phyloP scores from a whole-genome alignment of 495 filamentous ascomycete genomes.

The Lepraria neglecta region DNA sequence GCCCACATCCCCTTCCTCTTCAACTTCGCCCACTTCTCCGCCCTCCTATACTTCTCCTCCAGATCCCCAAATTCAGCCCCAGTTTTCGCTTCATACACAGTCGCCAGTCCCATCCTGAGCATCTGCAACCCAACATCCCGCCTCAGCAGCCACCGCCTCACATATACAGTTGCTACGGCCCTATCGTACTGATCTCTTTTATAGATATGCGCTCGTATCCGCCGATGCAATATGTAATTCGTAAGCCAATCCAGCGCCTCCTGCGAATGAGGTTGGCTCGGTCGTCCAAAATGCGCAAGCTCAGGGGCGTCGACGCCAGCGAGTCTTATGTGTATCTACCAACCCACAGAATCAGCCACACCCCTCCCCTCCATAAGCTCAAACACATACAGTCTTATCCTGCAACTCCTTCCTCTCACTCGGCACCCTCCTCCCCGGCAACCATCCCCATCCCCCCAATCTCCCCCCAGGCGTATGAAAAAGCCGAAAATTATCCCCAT shows the following conservation, averaged over 20 bases:
- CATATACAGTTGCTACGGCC: slow-evolving; percentile 77
- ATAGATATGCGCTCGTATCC: slow-evolving; percentile 73
- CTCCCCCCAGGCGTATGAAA: slow-evolving; percentile 91
- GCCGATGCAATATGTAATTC: slow-evolving; percentile 61
- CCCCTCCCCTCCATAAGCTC: not conserved
- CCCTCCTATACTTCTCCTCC: slow-evolving; percentile 59
- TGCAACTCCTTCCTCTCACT: slow-evolving; percentile 58
- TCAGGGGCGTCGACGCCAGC: slow-evolving; percentile 94
- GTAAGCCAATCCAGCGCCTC: slow-evolving; percentile 78
- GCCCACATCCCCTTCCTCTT: slow-evolving; percentile 73
- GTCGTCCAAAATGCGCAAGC: slow-evolving; percentile 80
- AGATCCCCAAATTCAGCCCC: slow-evolving; percentile 76
- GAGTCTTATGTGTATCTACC: slow-evolving; percentile 69
- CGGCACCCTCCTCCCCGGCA: slow-evolving; percentile 68
- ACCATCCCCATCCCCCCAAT: slow-evolving; percentile 84
- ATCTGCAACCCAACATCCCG: slow-evolving; percentile 85
- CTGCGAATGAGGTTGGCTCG: slow-evolving; percentile 72
- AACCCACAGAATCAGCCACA: slow-evolving; percentile 10
- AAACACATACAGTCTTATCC: slow-evolving; percentile 62
- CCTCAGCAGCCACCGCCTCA: slow-evolving; percentile 54
- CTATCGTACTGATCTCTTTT: slow-evolving; percentile 86
- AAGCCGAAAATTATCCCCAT: slow-evolving; percentile 89
- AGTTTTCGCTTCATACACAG: slow-evolving; percentile 83
- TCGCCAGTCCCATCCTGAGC: slow-evolving; percentile 75
- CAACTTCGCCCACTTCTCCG: slow-evolving; percentile 64